Base-by-base conservation (phyloP, 108 stramenopile genomes). In the Hondaea fermentalgiana region DNA sequence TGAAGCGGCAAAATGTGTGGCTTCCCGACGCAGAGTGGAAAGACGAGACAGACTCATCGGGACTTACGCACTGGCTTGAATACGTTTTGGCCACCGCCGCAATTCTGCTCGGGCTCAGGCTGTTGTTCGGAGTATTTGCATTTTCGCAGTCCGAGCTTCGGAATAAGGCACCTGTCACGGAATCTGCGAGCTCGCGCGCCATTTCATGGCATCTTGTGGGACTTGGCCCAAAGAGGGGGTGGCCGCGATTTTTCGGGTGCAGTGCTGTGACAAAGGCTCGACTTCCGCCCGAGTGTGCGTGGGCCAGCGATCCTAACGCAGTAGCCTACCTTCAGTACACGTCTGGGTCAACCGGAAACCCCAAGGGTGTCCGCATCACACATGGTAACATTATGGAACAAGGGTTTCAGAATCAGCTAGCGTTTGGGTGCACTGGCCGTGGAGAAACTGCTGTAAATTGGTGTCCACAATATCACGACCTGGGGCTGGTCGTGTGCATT, bases 381-480 rank as follows among this genome's bases (percentile, higher is more conserved):
- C 97, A 97, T 88, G 64, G 2, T 2, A 69, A 69, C 5, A 69
- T 69, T 17, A 69, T 69, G 64, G 14, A 69, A 14, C 64, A 69
- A 4, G 90, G 90, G 45, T 95, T 95, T 59, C 91, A 97, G 45
- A 92, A 95, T 44, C 97, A 98, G 92, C 2, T 83, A 19, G 76
- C 76, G 10, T 83, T 83, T 47, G 76, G 76, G 25, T 53, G 51
- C 76, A 14, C 6, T 83, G 76, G 76, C 12, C 45, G 51, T 17
- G 51, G 51, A 23, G 76, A 83, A 12, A 83, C 76, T 6, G 76
- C 51, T 8, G 51, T 53, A 12, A 53, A 83, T 53, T 99, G 99
- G 98, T 93, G 99, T 14, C 99, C 97, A 0, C 99, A 99, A 93
- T 99, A 99, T 91, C 99, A 99, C 90, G 99, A 99, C 90, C 99